These are phyloP conservation scores for Capsella bursapastoris DNA, from an alignment of 345 rosid species.

Conservation along the genomic window DNA sequence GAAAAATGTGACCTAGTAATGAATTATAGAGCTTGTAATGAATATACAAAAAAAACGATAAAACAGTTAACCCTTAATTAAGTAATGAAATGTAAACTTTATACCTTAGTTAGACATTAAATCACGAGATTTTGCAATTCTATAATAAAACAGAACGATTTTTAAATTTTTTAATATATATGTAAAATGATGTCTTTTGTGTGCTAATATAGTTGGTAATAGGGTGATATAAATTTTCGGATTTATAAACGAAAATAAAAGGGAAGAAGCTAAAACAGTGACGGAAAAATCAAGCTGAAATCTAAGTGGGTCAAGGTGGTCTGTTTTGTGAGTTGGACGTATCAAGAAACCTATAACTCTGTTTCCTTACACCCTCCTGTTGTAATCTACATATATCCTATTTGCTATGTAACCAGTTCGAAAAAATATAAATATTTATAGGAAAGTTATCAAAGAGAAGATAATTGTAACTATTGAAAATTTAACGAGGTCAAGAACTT, in stretches of 20 bases:
- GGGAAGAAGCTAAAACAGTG: conserved; percentile 6
- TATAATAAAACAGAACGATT: background rate
- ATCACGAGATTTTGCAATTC: background rate
- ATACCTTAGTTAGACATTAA: background rate
- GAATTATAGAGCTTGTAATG: background rate
- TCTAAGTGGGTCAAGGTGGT: conserved; percentile 44
- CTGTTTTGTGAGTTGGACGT: conserved; percentile 35
- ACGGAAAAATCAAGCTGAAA: conserved; percentile 36
- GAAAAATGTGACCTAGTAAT: background rate
- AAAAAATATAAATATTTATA: background rate
- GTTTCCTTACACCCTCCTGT: background rate
- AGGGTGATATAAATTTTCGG: background rate
- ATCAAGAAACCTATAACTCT: conserved; percentile 35
- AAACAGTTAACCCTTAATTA: background rate
- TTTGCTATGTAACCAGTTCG: background rate
- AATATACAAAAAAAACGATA: background rate
- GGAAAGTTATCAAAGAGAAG: conserved; percentile 6
- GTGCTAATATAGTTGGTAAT: background rate
- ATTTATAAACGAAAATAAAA: background rate
- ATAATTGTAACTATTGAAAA: background rate
- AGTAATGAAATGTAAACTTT: background rate
- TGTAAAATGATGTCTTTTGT: background rate
- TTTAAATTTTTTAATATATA: background rate
- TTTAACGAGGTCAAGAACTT: conserved; percentile 25
- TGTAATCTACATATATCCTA: background rate